Evolutionary conservation across 108 stramenopile genomes (phyloP).

Genomic region (Cyclotella cryptica): DNA sequence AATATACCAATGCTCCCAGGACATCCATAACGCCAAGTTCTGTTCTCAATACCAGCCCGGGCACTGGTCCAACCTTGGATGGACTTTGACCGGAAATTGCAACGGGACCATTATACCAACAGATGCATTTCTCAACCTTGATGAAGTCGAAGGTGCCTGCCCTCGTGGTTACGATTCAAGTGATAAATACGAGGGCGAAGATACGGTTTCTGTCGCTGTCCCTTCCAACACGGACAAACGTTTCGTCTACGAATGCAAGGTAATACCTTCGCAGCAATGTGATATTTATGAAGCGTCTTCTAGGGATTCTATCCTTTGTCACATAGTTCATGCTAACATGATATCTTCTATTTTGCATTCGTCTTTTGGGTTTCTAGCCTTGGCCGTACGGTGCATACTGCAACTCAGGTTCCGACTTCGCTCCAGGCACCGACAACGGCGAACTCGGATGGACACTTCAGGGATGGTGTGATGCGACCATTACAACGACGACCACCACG

Average conservation of each 20-base stretch:
- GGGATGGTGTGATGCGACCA: neutral
- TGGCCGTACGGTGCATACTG: conserved; percentile 2
- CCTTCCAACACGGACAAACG: neutral
- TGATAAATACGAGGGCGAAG: neutral
- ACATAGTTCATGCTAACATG: too few species aligned
- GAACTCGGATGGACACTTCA: neutral
- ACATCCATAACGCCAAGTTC: neutral
- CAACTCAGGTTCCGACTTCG: neutral
- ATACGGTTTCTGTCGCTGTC: neutral
- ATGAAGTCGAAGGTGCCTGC: neutral
- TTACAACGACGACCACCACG: neutral
- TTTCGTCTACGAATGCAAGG: conserved; percentile 3
- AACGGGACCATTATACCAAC: neutral
- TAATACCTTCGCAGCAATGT: too few species aligned
- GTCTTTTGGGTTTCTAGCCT: too few species aligned
- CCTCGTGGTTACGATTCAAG: neutral
- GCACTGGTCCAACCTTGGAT: neutral
- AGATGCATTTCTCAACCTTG: neutral
- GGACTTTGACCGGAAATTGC: neutral
- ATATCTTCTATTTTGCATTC: too few species aligned
- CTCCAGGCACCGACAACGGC: neutral
- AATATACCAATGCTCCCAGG: neutral
- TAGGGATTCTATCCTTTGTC: too few species aligned
- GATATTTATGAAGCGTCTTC: too few species aligned
- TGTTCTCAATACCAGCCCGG: neutral